Conservation (phyloP, 352 stramenopile genomes). For the Elongisporangium anandrum region DNA sequence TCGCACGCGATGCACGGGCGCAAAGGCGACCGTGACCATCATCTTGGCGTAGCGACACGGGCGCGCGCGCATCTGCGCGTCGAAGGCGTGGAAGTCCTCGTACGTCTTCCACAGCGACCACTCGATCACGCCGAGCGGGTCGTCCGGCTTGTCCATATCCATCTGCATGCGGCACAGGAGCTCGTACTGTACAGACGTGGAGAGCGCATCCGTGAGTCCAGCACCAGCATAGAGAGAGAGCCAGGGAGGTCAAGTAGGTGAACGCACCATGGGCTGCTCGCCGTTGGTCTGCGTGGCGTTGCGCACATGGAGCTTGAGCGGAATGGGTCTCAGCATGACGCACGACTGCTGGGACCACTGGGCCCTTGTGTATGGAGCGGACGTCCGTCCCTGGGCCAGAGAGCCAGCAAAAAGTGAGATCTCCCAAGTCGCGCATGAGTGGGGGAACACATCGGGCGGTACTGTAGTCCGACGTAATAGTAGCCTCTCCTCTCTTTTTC, state of each 20-base stretch:
- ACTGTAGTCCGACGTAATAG: not conserved
- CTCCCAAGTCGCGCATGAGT: not conserved
- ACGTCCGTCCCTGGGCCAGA: not conserved
- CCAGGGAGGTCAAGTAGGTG: not conserved
- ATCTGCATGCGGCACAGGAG: slow-evolving; percentile 47
- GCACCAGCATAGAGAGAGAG: not conserved
- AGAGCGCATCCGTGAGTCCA: not conserved
- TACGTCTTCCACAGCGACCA: slow-evolving; percentile 82
- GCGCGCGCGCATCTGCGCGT: slow-evolving; percentile 50
- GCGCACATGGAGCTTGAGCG: slow-evolving; percentile 59
- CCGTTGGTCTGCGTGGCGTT: slow-evolving; percentile 50
- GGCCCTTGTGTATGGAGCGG: not conserved
- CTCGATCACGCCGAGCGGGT: slow-evolving; percentile 33
- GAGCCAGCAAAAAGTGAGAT: not conserved
- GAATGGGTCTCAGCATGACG: slow-evolving; percentile 15
- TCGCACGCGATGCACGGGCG: slow-evolving; percentile 57
- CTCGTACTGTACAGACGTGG: slow-evolving; percentile 28
- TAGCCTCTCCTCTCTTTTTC: not conserved
- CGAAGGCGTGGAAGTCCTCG: slow-evolving; percentile 74
- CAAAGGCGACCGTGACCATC: slow-evolving; percentile 82
- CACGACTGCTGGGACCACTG: not conserved
- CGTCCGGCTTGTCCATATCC: slow-evolving; percentile 29
- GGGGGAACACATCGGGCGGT: not conserved
- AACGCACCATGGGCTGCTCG: slow-evolving; percentile 45
- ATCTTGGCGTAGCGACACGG: slow-evolving; percentile 65